A percentile compares a stretch with the other conserved stretches of the same genome.
Evolutionary conservation across 2,329 filamentous ascomycete genomes (phyloP).

Genomic region (Colletotrichum sp.): DNA sequence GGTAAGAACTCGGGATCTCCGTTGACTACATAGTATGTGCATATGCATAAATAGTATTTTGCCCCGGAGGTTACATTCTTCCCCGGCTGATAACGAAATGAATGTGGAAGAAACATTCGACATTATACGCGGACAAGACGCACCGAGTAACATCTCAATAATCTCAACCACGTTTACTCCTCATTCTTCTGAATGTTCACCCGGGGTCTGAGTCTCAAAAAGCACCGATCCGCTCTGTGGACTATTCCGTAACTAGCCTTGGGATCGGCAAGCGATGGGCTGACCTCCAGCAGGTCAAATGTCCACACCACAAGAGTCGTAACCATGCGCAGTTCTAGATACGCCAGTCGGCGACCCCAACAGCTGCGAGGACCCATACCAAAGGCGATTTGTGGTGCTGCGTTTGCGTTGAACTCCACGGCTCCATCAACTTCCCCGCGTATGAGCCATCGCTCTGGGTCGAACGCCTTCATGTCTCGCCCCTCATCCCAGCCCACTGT

Average conservation of each 20-base stretch:
- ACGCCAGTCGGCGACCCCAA: background rate
- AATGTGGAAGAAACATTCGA: background rate
- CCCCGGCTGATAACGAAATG: background rate
- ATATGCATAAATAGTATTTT: background rate
- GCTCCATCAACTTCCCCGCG: background rate
- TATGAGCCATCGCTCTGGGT: background rate
- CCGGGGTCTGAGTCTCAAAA: background rate
- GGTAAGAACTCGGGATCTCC: background rate
- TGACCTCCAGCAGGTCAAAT: background rate
- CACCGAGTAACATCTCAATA: background rate
- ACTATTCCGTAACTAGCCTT: background rate
- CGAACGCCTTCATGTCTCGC: background rate
- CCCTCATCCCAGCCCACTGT: background rate
- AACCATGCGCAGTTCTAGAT: background rate
- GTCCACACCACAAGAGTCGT: background rate
- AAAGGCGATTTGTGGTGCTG: background rate
- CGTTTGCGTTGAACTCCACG: background rate
- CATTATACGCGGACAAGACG: background rate
- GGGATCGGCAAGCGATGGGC: background rate
- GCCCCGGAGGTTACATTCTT: background rate
- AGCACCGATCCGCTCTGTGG: background rate
- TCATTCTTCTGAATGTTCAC: background rate
- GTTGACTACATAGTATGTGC: background rate
- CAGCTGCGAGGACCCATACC: background rate
- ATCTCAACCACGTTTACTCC: background rate